Evolutionary conservation across 2,329 filamentous ascomycete species (phyloP), one percentile per base, ranked within the genome.

Genomic region (Ustulina deusta): DNA sequence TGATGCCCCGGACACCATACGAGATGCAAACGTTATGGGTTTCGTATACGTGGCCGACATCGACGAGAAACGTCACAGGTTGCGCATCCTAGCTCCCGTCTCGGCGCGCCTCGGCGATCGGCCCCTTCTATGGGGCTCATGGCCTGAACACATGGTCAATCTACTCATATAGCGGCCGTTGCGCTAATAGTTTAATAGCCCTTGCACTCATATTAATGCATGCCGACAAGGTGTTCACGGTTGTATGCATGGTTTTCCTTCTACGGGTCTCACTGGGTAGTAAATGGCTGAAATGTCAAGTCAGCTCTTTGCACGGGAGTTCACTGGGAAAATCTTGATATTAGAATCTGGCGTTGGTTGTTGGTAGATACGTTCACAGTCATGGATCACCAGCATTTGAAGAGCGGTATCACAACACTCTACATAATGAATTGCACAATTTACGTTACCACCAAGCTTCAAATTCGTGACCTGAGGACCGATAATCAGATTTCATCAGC

Each of bases 41-140:
- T 99, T 97, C 76, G 87, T 97, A 34, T 97, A 97, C 76, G 92
- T 98, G 17, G 91, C 93, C 0, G 93, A 97, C 69, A 93, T 98
- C 3, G 94, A 99, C 76, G 92, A 93, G 76, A 90, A 91, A 73
- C 92, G 92, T 79, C 89, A 89, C 72, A 92, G 92, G 78, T 84
- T 97, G 36, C 91, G 93, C 76, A 84, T 98, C 22, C 82, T 99
- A 66, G 90, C 93, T 20, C 96, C 96, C 1, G 89, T 97, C 69
- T 92, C 92, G 60, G 94, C 94, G 2, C 86, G 92, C 66, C 85
- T 97, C 67, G 93, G 93, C 0, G 88, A 91, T 72, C 86, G 90
- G 76, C 94, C 95, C 5, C 83, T 98, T 75, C 84, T 98, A 20
- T 91, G 92, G 89, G 94, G 93, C 9, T 89, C 84, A 65, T 97